Evolutionary conservation across 1,139 yeast genomes (phyloP).

Genomic region (Yamadazyma dushanensis): DNA sequence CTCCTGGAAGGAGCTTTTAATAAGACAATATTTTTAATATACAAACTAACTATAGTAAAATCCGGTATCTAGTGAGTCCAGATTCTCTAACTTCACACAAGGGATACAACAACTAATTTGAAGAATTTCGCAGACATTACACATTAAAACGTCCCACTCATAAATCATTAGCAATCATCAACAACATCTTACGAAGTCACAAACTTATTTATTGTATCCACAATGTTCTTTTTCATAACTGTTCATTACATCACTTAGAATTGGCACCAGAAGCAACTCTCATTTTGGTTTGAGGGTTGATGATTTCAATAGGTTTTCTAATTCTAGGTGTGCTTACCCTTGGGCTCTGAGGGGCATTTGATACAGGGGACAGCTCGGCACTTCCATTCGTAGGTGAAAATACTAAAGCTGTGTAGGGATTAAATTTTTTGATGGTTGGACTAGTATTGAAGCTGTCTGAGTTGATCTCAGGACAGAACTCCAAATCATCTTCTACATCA

Average conservation of each 20-base stretch:
- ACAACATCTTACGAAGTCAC: neutral
- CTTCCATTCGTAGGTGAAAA: slow-evolving; percentile 45
- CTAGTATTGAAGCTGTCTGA: slow-evolving; percentile 13
- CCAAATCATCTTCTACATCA: slow-evolving; percentile 65
- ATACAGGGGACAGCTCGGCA: slow-evolving; percentile 15
- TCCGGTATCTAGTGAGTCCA: too few relatives aligned
- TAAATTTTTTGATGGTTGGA: slow-evolving; percentile 45
- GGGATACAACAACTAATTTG: too few relatives aligned
- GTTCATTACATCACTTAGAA: slow-evolving; percentile 13
- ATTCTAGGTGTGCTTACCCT: slow-evolving; percentile 56
- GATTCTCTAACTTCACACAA: too few relatives aligned
- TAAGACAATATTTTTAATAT: too few relatives aligned
- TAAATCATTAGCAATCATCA: too few relatives aligned
- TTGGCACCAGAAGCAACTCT: slow-evolving; percentile 58
- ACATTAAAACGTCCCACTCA: too few relatives aligned
- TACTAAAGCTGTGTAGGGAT: slow-evolving; percentile 59
- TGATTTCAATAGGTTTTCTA: slow-evolving; percentile 68
- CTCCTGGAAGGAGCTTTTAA: too few relatives aligned
- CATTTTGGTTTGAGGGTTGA: slow-evolving; percentile 76
- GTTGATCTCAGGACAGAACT: slow-evolving; percentile 60
- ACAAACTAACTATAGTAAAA: too few relatives aligned
- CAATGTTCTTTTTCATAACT: neutral
- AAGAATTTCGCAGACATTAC: too few relatives aligned
- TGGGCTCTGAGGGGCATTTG: slow-evolving; percentile 24
- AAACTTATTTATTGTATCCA: neutral